Percentiles rank a stretch among this genome's conserved stretches.
Conservation (phyloP, 331 rosid genomes). For the Malus hybrid region DNA sequence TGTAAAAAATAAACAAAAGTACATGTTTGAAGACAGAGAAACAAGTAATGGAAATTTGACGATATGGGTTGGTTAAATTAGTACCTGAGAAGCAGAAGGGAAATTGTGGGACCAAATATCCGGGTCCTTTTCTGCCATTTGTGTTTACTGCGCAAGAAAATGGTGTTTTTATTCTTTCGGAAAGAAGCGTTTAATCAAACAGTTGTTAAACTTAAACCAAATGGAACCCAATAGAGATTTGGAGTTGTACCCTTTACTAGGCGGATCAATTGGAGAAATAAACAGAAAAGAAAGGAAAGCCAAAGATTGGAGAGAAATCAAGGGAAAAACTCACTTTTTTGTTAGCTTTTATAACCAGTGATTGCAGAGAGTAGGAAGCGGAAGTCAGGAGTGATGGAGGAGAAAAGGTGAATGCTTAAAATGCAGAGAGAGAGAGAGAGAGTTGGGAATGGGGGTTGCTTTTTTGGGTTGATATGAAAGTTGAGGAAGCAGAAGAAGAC, state of each 20-base stretch:
- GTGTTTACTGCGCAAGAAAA: neutral
- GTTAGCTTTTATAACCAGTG: neutral
- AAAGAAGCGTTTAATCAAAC: neutral
- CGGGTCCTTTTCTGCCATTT: constrained; percentile 46
- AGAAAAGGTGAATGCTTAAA: neutral
- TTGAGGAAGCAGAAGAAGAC: neutral
- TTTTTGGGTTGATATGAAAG: neutral
- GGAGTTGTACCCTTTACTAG: neutral
- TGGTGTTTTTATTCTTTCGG: neutral
- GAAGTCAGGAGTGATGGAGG: neutral
- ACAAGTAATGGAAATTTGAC: neutral
- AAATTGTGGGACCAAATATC: constrained; percentile 46
- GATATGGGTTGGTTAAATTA: neutral
- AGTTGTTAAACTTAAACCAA: neutral
- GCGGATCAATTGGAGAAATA: neutral
- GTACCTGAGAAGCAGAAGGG: constrained; percentile 68
- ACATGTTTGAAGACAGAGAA: too few relatives aligned
- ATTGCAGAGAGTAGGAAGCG: neutral
- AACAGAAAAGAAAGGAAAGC: neutral
- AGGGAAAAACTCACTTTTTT: neutral
- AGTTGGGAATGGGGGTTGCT: neutral
- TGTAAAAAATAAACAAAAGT: neutral
- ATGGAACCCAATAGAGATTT: neutral
- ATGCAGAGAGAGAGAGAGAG: neutral
- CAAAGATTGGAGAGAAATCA: neutral